Evolutionary conservation across 768 basidiomycete genomes (phyloP), one percentile per base, ranked within the genome.

Genomic region (Kwoniella heveanensis): DNA sequence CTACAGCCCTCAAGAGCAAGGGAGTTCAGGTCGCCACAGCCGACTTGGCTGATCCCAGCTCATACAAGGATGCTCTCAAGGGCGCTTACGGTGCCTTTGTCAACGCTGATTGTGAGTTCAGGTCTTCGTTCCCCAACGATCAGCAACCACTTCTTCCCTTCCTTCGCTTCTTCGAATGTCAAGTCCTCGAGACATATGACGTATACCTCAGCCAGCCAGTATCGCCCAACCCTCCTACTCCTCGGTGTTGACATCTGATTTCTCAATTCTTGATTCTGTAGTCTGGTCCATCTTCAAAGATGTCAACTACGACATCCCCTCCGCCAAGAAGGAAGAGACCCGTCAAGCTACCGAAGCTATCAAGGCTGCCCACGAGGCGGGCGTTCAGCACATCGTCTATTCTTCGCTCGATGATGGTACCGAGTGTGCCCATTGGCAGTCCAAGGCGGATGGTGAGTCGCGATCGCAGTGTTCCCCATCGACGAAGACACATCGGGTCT

Each of bases 381-480:
- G 64, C n/a, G 57, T 68, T 27, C 62, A 68, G 57, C 70, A 71
- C 57, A 51, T 68, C 7, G 59, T 71, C 39, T 71, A 71, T 49
- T 62, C 67, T 7, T 59, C 66, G 9, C 61, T 71, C 53, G 70
- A 71, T 52, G 64, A 68, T 36, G 26, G 47, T 24, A 44, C 17
- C 50, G 39, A 29, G 17, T 29, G 53, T 51, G 24, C 50, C 27
- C 68, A 69, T 32, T 62, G 44, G 9, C 25, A 62, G 21, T 37
- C 64, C 9, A 69, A 69, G 50, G 36, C 30, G 9, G 22, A 55
- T 36, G 68, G 68, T 69, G 32, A 59, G 64, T n/a, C 25, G n/a
- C n/a, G n/a, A n/a, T n/a, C n/a, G n/a, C n/a, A n/a, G n/a, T n/a
- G n/a, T n/a, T n/a, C n/a, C n/a, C n/a, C n/a, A n/a, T n/a, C n/a